Conservation (phyloP, 1,284 basidiomycete species). For the Rhodotorula sp. region DNA sequence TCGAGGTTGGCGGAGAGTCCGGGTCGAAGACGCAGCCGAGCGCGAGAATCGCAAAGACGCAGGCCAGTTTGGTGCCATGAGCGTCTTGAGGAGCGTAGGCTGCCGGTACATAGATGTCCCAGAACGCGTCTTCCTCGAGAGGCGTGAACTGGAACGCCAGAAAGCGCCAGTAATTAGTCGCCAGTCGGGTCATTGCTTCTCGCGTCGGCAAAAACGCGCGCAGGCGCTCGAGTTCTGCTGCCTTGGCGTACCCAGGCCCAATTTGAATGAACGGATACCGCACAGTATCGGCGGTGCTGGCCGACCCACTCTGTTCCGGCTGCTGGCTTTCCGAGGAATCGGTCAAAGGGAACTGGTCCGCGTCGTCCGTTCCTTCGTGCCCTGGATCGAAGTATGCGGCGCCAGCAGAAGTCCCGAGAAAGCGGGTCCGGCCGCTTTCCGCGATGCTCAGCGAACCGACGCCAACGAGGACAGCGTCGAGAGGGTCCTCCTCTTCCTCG, state of each 20-base stretch:
- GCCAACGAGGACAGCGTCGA: slow-evolving; percentile 14
- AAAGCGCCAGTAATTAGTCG: slow-evolving; percentile 26
- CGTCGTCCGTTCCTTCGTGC: too few species aligned
- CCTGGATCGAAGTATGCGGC: too few species aligned
- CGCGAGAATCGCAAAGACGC: slow-evolving; percentile 43
- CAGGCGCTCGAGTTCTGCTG: slow-evolving; percentile 20
- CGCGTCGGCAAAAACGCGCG: slow-evolving; percentile 11
- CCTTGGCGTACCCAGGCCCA: slow-evolving; percentile 1
- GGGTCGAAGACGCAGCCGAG: slow-evolving; percentile 45
- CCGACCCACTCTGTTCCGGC: slow-evolving; percentile 11
- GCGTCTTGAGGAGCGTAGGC: slow-evolving; percentile 25
- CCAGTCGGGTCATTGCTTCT: slow-evolving; percentile 9
- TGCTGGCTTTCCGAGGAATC: slow-evolving; percentile 29
- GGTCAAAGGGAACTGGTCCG: too few species aligned
- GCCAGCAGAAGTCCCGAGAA: too few species aligned
- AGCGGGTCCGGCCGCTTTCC: slow-evolving; percentile 7
- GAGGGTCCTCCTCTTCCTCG: slow-evolving; percentile 3
- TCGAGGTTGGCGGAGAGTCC: slow-evolving; percentile 32
- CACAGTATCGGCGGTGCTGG: neutral
- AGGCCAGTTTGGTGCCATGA: slow-evolving; percentile 39
- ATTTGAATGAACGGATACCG: slow-evolving; percentile 22
- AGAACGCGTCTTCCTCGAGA: slow-evolving; percentile 21
- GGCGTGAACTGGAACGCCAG: slow-evolving; percentile 37
- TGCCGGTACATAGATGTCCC: slow-evolving; percentile 26
- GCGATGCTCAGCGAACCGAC: slow-evolving; percentile 32